Conservation (phyloP, 441 rosid genomes). For the Populus hybrid region DNA sequence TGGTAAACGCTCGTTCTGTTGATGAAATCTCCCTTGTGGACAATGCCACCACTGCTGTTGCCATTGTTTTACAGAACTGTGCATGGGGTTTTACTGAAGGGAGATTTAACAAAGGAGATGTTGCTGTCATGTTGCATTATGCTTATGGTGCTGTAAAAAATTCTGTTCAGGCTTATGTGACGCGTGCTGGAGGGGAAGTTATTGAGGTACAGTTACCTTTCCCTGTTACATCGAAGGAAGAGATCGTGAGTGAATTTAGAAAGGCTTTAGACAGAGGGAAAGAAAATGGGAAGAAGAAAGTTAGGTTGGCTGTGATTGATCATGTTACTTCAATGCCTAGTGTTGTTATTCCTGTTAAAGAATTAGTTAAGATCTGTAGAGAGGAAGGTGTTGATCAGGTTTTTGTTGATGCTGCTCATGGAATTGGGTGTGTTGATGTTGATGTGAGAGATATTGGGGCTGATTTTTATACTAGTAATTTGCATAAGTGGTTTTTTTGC, state of each 20-base stretch:
- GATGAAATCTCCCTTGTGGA: conserved; percentile 80
- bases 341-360: conserved; percentile 73
- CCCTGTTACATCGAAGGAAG: conserved; percentile 61
- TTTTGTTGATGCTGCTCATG: conserved; percentile 89
- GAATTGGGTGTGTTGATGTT: conserved; percentile 83
- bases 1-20: conserved; percentile 71
- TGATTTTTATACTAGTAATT: conserved; percentile 82
- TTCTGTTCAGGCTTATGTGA: conserved; percentile 75
- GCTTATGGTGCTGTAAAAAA: conserved; percentile 89
- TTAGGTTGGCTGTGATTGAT: conserved; percentile 85
- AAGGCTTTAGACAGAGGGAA: conserved; percentile 60
- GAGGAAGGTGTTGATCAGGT: conserved; percentile 79
- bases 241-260: conserved; percentile 57
- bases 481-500: conserved; percentile 90
- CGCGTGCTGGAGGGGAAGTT: conserved; percentile 78
- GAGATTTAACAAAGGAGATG: conserved; percentile 56
- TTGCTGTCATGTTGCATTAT: conserved; percentile 78
- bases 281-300: conserved; percentile 48
- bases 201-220: conserved; percentile 78
- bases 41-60: conserved; percentile 90
- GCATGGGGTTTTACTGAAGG: conserved; percentile 79
- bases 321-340: conserved; percentile 95
- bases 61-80: conserved; percentile 65
- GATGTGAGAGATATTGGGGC: conserved; percentile 87
- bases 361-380: conserved; percentile 70